Evolutionary conservation across 192 early-diverging fungal species (phyloP), one percentile per base, ranked within the genome.

Genomic region (Physocladia obscura): DNA sequence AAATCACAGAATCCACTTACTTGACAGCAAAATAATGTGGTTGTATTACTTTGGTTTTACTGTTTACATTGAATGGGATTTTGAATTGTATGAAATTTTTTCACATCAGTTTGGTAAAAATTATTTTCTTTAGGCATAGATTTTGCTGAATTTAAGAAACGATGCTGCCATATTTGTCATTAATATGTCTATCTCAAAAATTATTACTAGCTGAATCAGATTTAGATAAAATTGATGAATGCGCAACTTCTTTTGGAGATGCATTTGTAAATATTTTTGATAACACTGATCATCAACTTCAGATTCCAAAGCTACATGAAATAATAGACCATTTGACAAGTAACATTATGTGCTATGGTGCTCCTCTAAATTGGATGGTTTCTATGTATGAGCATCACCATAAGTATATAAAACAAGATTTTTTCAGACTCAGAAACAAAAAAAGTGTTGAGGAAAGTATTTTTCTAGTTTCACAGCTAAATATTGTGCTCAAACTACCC

Each of bases 221-320:
- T 11, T 4, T 52, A 4, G 6, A 26, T 52, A 21, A 52, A 21
- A n/a, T 52, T 11, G 50, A 4, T 11, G 50, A 52, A 27, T 4
- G 21, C 4, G 29, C 50, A 52, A 21, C 21, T 6, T n/a, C 21
- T 8, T 52, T 52, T 52, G 21, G 50, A 6, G 21, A 26, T 4
- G 50, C 50, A 4, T 52, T 52, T 52, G 50, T 52, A 26, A 27
- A n/a, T 4, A 52, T 52, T n/a, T 52, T 11, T 52, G 50, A 52
- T 26, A 11, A 4, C 4, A 52, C 29, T 52, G 50, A 27, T 4
- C 5, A 4, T 6, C 21, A 52, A n/a, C n/a, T 52, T 4, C 50
- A 52, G 21, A 52, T 52, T 52, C 50, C 50, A 52, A 52, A 52
- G 21, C n/a, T 52, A 52, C 50, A 52, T 52, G 21, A 6, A 4